Evolutionary conservation across 2,329 filamentous ascomycete species (phyloP).

Genomic region (Calonectria leucothoes): DNA sequence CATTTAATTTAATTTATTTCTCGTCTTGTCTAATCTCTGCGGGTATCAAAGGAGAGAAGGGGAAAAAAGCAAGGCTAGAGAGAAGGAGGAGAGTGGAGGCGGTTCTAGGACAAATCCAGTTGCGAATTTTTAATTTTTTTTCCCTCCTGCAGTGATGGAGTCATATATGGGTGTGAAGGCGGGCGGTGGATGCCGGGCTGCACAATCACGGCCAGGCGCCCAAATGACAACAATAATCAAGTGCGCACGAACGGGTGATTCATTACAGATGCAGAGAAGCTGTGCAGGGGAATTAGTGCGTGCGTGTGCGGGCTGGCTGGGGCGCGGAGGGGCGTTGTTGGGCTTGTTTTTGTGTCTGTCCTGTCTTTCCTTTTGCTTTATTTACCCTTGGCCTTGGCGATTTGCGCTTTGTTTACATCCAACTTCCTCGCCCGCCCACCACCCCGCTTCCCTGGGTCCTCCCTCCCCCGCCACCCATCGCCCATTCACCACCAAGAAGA

Average conservation of each 20-base stretch:
- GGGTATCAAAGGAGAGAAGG: neutral
- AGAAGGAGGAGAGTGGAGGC: slow-evolving; percentile 1
- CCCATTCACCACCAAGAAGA: neutral
- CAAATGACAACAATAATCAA: neutral
- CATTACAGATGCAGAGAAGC: neutral
- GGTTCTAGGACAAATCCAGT: neutral
- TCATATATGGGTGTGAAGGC: slow-evolving; percentile 2
- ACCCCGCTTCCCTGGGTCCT: slow-evolving; percentile 20
- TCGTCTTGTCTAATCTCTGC: neutral
- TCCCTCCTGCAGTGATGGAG: neutral
- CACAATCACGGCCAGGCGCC: neutral
- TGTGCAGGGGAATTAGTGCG: neutral
- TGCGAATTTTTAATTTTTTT: neutral
- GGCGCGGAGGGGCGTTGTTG: neutral
- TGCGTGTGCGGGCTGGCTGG: neutral
- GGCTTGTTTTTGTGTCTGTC: slow-evolving; percentile 4
- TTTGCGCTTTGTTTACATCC: slow-evolving; percentile 40
- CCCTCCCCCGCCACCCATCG: slow-evolving; percentile 10
- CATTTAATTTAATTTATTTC: neutral
- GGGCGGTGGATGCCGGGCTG: slow-evolving; percentile 3
- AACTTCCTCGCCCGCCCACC: slow-evolving; percentile 19
- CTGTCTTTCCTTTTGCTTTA: slow-evolving; percentile 12
- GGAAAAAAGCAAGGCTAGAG: neutral
- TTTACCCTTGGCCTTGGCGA: slow-evolving; percentile 15
- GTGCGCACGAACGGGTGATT: neutral